Base-by-base conservation (phyloP, 306 rosid species). In the Gleditsia sinensis region DNA sequence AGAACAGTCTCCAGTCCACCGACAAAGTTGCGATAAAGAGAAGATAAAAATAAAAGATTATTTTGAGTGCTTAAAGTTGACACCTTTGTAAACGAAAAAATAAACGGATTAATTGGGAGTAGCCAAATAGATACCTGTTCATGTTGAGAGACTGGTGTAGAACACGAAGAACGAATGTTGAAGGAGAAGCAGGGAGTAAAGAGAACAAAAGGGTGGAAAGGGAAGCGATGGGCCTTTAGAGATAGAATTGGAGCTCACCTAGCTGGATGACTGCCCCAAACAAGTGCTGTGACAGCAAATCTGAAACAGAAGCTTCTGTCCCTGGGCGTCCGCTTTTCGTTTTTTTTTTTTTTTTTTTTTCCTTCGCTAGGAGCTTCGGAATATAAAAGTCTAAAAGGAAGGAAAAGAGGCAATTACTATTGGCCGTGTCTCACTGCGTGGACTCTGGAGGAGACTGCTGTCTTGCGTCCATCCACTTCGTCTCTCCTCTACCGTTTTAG, bases 271-370 rank as follows among this genome's bases (percentile, higher is more conserved):
- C 17, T 46, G 12, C 45, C 21, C 7, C 24, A 60, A 69, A 46
- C 49, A 21, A 51, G 24, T 32, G 66, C 37, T 33, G 16, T 65
- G 55, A 56, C 69, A 78, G 66, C 72, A 51, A 78, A 78, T 78
- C 66, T 62, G 23, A 25, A 10, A 64, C 55, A 4, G 78, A 79
- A 64, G 30, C 63, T 79, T 79, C 83, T 55, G 49, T 70, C 27
- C 33, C 60, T 36, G 12, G 30, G n/a, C 61, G 25, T 53, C 30
- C 3, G 1, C 32, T 25, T 30, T 51, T 12, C 8, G 36, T n/a
- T 32, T 30, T n/a, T 39, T 70, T 68, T 23, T 17, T 4, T 46
- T 7, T 34, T 39, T 39, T 13, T 0, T 39, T 34, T 10, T 13
- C 20, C 16, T 45, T 11, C 19, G n/a, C 19, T 36, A 49, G 49